These are phyloP conservation scores for Gypsophila paniculata DNA, from an alignment of 179 eudicot genomes.

Conservation along the genomic window DNA sequence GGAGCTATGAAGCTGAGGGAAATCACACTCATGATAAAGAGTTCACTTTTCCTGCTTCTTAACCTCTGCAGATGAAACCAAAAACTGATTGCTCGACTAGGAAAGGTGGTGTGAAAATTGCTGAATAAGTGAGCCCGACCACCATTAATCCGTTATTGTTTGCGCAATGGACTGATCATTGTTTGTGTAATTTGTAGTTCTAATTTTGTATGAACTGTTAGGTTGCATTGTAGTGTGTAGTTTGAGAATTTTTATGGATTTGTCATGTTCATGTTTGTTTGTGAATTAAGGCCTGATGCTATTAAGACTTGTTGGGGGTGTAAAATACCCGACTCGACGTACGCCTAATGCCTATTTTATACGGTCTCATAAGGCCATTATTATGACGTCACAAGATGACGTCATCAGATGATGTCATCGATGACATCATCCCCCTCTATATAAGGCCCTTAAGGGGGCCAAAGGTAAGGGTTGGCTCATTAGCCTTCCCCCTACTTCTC, in stretches of 20 bases:
- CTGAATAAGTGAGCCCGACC: constrained; percentile 10
- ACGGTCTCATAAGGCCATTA: no score
- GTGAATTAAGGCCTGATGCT: constrained; percentile 4
- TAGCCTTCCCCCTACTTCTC: no score
- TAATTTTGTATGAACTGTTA: not conserved
- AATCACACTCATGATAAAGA: constrained; percentile 30
- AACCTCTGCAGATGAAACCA: constrained; percentile 53
- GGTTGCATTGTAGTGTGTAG: constrained; percentile 2
- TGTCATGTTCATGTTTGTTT: not conserved
- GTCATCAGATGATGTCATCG: no score
- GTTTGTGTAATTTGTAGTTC: constrained; percentile 1
- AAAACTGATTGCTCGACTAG: constrained; percentile 35
- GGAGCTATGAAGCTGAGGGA: constrained; percentile 24
- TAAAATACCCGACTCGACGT: no score
- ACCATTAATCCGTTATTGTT: constrained; percentile 11
- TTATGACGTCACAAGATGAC: no score
- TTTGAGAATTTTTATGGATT: constrained; percentile 9
- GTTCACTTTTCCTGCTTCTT: constrained; percentile 43
- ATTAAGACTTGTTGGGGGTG: not conserved
- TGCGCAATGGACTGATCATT: not conserved
- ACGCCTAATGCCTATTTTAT: no score
- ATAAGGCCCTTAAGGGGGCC: no score
- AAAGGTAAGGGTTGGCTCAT: no score
- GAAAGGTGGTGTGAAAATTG: constrained; percentile 26
- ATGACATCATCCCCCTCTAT: no score